Evolutionary conservation across 164 flowering plant genomes (phyloP).

Genomic region (Stephania yunnanensis): DNA sequence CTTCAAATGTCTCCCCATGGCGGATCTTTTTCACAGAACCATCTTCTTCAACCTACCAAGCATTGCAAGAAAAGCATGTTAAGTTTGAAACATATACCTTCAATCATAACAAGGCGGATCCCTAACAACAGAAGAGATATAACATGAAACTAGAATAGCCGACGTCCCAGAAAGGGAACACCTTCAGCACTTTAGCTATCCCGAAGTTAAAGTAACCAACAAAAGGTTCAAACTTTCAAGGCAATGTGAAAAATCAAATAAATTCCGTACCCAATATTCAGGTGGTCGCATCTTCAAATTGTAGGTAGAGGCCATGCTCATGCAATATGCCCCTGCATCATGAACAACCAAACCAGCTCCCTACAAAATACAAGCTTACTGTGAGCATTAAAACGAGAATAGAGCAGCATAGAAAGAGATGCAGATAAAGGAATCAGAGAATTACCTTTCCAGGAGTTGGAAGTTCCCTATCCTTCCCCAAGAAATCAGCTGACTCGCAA

Average conservation of each 20-base stretch:
- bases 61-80: background rate
- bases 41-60: constrained; percentile 77
- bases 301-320: constrained; percentile 99
- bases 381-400: constrained; percentile 7
- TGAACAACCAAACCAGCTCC: constrained; percentile 95
- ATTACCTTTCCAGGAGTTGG: constrained; percentile 78
- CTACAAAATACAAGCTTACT: constrained; percentile 31
- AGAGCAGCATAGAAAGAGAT: background rate
- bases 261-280: constrained; percentile 79
- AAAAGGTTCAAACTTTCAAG: background rate
- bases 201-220: background rate
- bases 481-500: constrained; percentile 95
- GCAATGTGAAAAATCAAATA: background rate
- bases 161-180: background rate
- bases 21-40: constrained; percentile 78
- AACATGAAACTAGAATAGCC: background rate
- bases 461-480: constrained; percentile 90
- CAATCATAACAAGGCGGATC: no score
- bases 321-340: constrained; percentile 99
- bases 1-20: constrained; percentile 89
- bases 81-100: background rate
- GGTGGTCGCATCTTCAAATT: constrained; percentile 99
- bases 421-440: background rate
- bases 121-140: background rate
- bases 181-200: background rate